Percentiles rank a stretch among this genome's conserved stretches.
These are phyloP conservation scores for Candida silvicultrix DNA, from an alignment of 805 yeast species.

Conservation along the genomic window DNA sequence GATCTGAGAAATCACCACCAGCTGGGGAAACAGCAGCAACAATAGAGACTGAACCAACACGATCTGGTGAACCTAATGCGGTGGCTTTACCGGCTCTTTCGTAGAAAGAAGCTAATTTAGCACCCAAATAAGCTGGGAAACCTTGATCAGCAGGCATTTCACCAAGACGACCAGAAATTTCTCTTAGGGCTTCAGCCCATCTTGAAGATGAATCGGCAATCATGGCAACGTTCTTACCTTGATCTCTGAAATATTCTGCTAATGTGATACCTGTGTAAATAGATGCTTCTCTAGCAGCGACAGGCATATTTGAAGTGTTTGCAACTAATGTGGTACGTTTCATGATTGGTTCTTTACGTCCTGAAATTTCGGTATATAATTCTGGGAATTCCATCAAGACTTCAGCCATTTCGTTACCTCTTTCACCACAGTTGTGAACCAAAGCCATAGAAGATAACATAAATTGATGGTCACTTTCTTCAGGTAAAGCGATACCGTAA, in stretches of 20 bases:
- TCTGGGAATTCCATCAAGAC: slow-evolving; percentile 99
- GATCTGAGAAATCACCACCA: slow-evolving; percentile 99
- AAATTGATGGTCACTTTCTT: slow-evolving; percentile 35
- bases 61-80: slow-evolving; percentile 93
- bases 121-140: slow-evolving; percentile 99
- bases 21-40: slow-evolving; percentile 99
- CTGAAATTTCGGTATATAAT: slow-evolving; percentile 81
- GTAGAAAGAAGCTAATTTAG: slow-evolving; percentile 96
- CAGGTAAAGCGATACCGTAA: slow-evolving; percentile 33
- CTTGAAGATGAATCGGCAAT: slow-evolving; percentile 99
- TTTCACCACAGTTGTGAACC: slow-evolving; percentile 53
- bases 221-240: slow-evolving; percentile 98
- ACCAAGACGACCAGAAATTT: slow-evolving; percentile 99
- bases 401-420: slow-evolving; percentile 99
- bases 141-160: slow-evolving; percentile 99
- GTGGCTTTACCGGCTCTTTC: slow-evolving; percentile 98
- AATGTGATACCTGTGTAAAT: slow-evolving; percentile 98
- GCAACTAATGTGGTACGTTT: slow-evolving; percentile 99
- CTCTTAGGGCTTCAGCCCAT: slow-evolving; percentile 99
- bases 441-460: slow-evolving; percentile 32
- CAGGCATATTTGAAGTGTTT: slow-evolving; percentile 99
- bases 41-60: slow-evolving; percentile 97
- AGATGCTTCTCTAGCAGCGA: slow-evolving; percentile 99
- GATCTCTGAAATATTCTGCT: slow-evolving; percentile 99
- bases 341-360: slow-evolving; percentile 97